These are phyloP conservation scores for Aspergillus campestris DNA, from an alignment of 495 filamentous ascomycete species.

Conservation along the genomic window DNA sequence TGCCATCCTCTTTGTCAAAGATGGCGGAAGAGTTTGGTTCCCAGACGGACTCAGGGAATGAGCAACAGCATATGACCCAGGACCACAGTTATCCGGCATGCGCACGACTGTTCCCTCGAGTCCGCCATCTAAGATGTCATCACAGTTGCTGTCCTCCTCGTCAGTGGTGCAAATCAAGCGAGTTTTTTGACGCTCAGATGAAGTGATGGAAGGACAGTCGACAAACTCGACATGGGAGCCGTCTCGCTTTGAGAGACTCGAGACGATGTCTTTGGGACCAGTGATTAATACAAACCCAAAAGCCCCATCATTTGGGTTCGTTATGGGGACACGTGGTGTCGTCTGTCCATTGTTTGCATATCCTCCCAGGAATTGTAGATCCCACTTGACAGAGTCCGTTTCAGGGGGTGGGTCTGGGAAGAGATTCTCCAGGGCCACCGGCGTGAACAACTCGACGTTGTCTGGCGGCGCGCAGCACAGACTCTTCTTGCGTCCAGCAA, in stretches of 20 bases:
- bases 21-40: not conserved
- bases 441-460: not conserved
- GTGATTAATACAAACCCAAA: not conserved
- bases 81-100: constrained; percentile 1
- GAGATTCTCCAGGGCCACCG: not conserved
- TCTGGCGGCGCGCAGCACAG: not conserved
- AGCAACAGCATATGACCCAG: constrained; percentile 1
- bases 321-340: no score
- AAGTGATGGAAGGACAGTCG: not conserved
- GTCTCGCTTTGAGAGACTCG: not conserved
- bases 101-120: not conserved
- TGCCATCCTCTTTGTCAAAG: not conserved
- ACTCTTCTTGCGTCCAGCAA: no score
- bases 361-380: no score
- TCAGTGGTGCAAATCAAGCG: not conserved
- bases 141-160: not conserved
- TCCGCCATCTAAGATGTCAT: not conserved
- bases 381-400: not conserved
- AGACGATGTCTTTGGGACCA: not conserved
- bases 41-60: not conserved
- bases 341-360: no score
- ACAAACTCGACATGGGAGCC: not conserved
- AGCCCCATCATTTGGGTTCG: not conserved
- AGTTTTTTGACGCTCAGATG: not conserved
- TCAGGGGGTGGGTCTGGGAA: not conserved